These are phyloP conservation scores for Herpotrichia juniperi DNA, from an alignment of 2,329 filamentous ascomycete species.

Conservation along the genomic window DNA sequence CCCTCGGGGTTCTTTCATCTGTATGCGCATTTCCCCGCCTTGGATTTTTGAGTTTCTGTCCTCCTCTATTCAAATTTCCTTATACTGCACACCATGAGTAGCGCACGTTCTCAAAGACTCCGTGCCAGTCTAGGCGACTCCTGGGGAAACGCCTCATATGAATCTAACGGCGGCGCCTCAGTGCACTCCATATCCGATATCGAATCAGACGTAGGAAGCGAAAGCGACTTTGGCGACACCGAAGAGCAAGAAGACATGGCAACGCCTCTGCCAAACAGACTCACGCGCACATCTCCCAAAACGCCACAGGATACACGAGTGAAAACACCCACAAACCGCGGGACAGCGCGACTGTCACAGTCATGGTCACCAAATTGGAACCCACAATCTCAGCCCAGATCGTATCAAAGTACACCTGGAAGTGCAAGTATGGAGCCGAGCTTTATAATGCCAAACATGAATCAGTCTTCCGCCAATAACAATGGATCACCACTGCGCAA, in stretches of 20 bases:
- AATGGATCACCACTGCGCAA: constrained; percentile 28
- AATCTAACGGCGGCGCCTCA: constrained; percentile 32
- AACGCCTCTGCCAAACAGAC: constrained; percentile 20
- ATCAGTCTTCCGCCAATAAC: constrained; percentile 24
- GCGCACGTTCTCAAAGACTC: constrained; percentile 21
- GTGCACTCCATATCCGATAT: constrained; percentile 30
- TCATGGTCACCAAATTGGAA: constrained; percentile 16
- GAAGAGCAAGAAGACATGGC: constrained; percentile 21
- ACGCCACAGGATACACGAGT: constrained; percentile 16
- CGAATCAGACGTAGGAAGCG: constrained; percentile 22
- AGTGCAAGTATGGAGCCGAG: constrained; percentile 41
- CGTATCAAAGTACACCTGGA: constrained; percentile 14
- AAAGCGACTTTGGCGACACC: constrained; percentile 30
- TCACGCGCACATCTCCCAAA: constrained; percentile 16
- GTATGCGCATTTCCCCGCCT: constrained; percentile 2
- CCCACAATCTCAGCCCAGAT: constrained; percentile 15
- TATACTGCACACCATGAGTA: constrained; percentile 17
- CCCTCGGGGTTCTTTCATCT: not conserved
- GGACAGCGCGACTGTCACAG: constrained; percentile 18
- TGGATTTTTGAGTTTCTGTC: not conserved
- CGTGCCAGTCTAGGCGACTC: constrained; percentile 39
- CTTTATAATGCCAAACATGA: constrained; percentile 51
- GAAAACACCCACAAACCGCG: constrained; percentile 16
- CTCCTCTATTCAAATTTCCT: constrained; percentile 1
- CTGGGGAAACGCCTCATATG: constrained; percentile 40